Conservation (phyloP, 2,329 filamentous ascomycete genomes). For the Apiospora hydei region DNA sequence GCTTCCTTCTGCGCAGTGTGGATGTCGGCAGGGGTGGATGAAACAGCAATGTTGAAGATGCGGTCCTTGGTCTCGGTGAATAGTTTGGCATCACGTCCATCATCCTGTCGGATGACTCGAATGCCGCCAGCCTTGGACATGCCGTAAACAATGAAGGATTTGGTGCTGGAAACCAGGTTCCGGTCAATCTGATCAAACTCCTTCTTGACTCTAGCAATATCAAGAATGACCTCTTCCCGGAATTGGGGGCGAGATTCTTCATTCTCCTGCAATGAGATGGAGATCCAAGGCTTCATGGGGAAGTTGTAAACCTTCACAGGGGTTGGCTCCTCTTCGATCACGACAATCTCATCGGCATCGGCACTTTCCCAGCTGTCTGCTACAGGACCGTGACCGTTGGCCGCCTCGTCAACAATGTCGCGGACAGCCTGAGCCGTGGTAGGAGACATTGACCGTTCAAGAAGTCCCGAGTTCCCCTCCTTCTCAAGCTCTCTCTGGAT, state of each 20-base stretch:
- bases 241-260: conserved; percentile 68
- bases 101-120: conserved; percentile 91
- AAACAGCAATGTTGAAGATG: conserved; percentile 92
- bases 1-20: conserved; percentile 72
- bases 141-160: conserved; percentile 92
- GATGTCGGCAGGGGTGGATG: conserved; percentile 67
- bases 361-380: conserved; percentile 94
- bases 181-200: conserved; percentile 98
- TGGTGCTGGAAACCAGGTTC: conserved; percentile 87
- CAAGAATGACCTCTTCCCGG: conserved; percentile 82
- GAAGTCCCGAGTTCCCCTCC: conserved; percentile 57
- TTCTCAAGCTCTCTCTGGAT: conserved; percentile 64
- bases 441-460: conserved; percentile 61
- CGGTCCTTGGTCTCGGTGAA: conserved; percentile 92
- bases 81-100: conserved; percentile 88
- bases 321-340: conserved; percentile 70
- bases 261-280: conserved; percentile 75
- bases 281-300: conserved; percentile 94
- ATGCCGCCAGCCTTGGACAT: conserved; percentile 93
- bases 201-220: conserved; percentile 94
- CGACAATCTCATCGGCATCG: conserved; percentile 72
- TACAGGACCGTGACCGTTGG: conserved; percentile 66
- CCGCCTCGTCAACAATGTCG: conserved; percentile 62
- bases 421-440: conserved; percentile 58
- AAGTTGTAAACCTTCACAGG: conserved; percentile 90